phyloP scores from a whole-genome alignment of 768 basidiomycete species.

The Psilocybe cyanescens region DNA sequence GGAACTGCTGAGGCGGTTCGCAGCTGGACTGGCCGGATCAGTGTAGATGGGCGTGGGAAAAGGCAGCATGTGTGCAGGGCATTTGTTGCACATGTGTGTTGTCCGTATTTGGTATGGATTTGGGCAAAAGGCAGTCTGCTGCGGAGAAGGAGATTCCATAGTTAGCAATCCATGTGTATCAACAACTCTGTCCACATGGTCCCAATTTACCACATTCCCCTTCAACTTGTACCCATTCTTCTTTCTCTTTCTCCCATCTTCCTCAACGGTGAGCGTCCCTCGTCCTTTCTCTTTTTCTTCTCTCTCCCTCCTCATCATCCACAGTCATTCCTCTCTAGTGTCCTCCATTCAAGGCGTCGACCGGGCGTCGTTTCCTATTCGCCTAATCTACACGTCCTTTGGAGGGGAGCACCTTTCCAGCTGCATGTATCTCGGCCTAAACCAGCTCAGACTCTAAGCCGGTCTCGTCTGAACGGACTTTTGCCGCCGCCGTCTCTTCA shows the following conservation, averaged over 20 bases:
- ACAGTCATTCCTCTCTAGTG: conserved; percentile 20
- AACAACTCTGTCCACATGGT: conserved; percentile 6
- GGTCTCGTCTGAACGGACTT: conserved; percentile 59
- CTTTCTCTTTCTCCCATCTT: conserved; percentile 25
- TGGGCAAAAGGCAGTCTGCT: conserved; percentile 14
- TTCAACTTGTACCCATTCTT: conserved; percentile 7
- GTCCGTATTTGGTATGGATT: neutral
- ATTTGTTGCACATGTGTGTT: neutral
- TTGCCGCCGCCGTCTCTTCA: neutral
- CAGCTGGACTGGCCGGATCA: neutral
- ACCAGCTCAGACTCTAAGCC: conserved; percentile 54
- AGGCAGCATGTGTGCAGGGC: conserved; percentile 22
- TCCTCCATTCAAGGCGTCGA: conserved; percentile 21
- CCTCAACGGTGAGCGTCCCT: conserved; percentile 1
- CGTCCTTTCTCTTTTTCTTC: conserved; percentile 20
- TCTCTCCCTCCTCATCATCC: conserved; percentile 25
- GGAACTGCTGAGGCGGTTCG: no score
- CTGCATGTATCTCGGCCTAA: conserved; percentile 46
- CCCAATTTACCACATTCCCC: conserved; percentile 20
- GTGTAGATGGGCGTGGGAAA: conserved; percentile 25
- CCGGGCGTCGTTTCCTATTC: conserved; percentile 28
- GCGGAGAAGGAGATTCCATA: conserved; percentile 19
- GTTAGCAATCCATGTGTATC: conserved; percentile 12
- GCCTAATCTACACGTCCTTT: conserved; percentile 1
- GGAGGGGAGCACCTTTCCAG: conserved; percentile 14